Base-by-base conservation (phyloP, 805 yeast genomes). In the Zygosaccharomyces bisporus region DNA sequence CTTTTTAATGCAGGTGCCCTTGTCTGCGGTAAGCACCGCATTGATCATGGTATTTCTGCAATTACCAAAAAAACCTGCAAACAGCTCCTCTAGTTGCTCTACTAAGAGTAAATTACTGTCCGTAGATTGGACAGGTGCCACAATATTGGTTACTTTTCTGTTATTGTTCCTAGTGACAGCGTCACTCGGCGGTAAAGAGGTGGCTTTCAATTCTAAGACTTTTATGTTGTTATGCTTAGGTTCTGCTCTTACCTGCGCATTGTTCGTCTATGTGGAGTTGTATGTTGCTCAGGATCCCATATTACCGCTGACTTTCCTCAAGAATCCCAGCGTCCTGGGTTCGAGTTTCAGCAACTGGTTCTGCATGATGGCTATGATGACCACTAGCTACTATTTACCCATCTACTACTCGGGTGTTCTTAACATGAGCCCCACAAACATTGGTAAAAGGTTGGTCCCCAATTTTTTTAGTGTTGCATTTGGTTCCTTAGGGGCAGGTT, bases 401-500 rank as follows among this genome's bases (percentile, higher is more conserved):
- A 70, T 83, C 37, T 83, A 74, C 54, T 75, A 73, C 52, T 68
- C 80, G 2, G 68, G 85, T 0, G 86, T 80, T 0, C 59, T 77
- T 55, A 69, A 71, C 16, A 62, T 79, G 41, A 58, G 73, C 12
- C 70, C 89, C 0, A 74, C 79, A 3, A 72, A 76, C 44, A 76
- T 79, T 46, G 91, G 89, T 6, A 57, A 71, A 36, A 68, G 86
- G 53, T 60, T 79, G 44, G 61, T 81, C 21, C 85, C 87, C 7
- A 80, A 77, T 51, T 80, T 82, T 55, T 63, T 83, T 43, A 73
- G 77, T 8, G 73, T 76, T 9, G 77, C 86, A 1, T 34, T 70
- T 32, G 82, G 87, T 2, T 79, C 86, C 1, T 67, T 82, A 16
- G 78, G 79, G 7, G 75, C 86, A 7, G 88, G 88, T 0, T 59